Evolutionary conservation across 495 filamentous ascomycete species (phyloP).

Genomic region (Thozetella sp.): DNA sequence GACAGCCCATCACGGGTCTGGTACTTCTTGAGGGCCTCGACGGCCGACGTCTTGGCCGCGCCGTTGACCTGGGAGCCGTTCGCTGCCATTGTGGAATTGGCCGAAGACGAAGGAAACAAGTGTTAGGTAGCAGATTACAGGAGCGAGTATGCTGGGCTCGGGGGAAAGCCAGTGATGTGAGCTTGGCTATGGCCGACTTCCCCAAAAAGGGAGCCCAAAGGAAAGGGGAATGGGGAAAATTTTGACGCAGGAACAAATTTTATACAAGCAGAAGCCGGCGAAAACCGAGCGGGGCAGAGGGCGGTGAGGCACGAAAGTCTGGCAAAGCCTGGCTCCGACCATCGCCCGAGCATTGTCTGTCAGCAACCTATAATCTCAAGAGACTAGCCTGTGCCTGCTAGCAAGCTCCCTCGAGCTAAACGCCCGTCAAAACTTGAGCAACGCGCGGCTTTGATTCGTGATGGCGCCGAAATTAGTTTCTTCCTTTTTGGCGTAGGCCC

Average conservation of each 20-base stretch:
- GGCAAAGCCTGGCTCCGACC: neutral
- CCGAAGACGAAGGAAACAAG: slow-evolving; percentile 4
- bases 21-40: slow-evolving; percentile 81
- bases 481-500: too few species aligned
- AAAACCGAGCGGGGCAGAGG: neutral
- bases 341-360: neutral
- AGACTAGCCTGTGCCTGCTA: neutral
- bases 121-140: slow-evolving; percentile 5
- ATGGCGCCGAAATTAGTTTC: too few species aligned
- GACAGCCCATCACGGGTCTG: slow-evolving; percentile 78
- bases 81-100: slow-evolving; percentile 38
- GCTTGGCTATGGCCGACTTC: slow-evolving; percentile 25
- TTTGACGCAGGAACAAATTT: slow-evolving; percentile 8
- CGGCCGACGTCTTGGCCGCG: slow-evolving; percentile 53
- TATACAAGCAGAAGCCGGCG: slow-evolving; percentile 1
- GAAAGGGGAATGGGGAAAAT: slow-evolving; percentile 24
- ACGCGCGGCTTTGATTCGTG: too few species aligned
- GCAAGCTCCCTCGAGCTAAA: neutral
- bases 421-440: too few species aligned
- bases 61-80: slow-evolving; percentile 54
- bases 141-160: slow-evolving; percentile 3
- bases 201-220: slow-evolving; percentile 31
- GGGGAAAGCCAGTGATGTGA: slow-evolving; percentile 31
- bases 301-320: neutral
- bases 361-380: neutral